phyloP scores from a whole-genome alignment of 1,284 basidiomycete genomes.

The Inonotus hispidus region DNA sequence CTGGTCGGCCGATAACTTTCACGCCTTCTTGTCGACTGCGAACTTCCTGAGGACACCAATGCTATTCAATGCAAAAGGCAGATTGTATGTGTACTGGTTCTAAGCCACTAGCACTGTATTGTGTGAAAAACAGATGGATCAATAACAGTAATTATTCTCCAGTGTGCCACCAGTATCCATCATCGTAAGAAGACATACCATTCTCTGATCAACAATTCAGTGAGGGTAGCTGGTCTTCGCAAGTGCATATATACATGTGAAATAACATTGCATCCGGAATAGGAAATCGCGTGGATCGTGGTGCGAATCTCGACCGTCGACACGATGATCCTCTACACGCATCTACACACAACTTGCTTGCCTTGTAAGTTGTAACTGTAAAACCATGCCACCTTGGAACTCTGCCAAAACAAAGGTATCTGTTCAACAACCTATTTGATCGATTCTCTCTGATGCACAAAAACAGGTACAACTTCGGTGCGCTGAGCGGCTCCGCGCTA shows the following conservation, averaged over 20 bases:
- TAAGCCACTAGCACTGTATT: no score
- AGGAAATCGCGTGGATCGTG: background rate
- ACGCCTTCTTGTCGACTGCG: conserved; percentile 12
- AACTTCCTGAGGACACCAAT: conserved; percentile 12
- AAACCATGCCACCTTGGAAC: conserved; percentile 17
- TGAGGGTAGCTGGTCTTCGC: no score
- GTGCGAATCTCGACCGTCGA: no score
- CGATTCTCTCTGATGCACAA: background rate
- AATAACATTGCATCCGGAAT: background rate
- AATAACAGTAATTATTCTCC: no score
- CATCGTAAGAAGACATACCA: no score
- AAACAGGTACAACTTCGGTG: conserved; percentile 17
- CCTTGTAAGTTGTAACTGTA: no score
- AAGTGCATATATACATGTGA: no score
- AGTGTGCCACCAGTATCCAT: no score
- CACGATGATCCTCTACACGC: no score
- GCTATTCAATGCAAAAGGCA: background rate
- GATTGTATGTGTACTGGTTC: conserved; percentile 12
- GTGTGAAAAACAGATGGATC: no score
- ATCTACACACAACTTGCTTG: no score
- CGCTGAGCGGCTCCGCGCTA: background rate
- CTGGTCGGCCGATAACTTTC: conserved; percentile 16
- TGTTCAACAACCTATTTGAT: background rate
- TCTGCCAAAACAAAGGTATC: conserved; percentile 17
- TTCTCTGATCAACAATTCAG: no score